Percentiles rank a stretch among this genome's conserved stretches.
phyloP scores from a whole-genome alignment of 305 asterid genomes.

The Euphrasia arctica region DNA sequence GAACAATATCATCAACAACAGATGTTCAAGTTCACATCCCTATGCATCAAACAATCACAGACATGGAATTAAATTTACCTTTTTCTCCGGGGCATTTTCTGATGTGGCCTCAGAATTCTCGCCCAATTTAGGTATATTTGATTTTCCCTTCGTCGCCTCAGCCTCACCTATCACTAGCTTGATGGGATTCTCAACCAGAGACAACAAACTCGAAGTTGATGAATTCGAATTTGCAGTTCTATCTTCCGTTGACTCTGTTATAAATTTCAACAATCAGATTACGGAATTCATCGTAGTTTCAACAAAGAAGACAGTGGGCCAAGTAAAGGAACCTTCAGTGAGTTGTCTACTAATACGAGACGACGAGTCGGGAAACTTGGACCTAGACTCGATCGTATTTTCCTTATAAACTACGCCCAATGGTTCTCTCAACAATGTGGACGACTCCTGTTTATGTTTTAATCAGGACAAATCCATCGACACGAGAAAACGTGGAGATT shows the following conservation, averaged over 20 bases:
- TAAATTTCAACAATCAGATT: background rate
- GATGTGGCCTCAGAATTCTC: slow-evolving; percentile 27
- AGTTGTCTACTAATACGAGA: slow-evolving; percentile 64
- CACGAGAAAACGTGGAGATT: background rate
- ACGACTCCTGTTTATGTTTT: slow-evolving; percentile 45
- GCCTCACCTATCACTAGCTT: slow-evolving; percentile 40
- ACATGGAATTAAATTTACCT: slow-evolving; percentile 30
- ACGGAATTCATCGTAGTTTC: background rate
- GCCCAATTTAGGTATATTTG: slow-evolving; percentile 22
- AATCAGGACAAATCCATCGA: slow-evolving; percentile 6
- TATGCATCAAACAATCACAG: background rate
- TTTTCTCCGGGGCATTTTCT: slow-evolving; percentile 29
- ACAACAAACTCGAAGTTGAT: slow-evolving; percentile 25
- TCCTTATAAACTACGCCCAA: slow-evolving; percentile 46
- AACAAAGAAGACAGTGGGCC: background rate
- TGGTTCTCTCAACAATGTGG: slow-evolving; percentile 50
- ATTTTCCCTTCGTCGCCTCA: slow-evolving; percentile 24
- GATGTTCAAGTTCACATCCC: slow-evolving; percentile 1
- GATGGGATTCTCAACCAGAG: slow-evolving; percentile 47
- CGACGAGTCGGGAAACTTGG: slow-evolving; percentile 30
- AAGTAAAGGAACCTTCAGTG: slow-evolving; percentile 52
- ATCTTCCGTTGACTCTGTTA: slow-evolving; percentile 44
- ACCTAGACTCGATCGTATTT: slow-evolving; percentile 30
- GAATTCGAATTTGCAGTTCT: slow-evolving; percentile 19
- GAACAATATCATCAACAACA: background rate